A percentile compares a stretch with the other conserved stretches of the same genome.
phyloP scores from a whole-genome alignment of 352 stramenopile species.

The Phytopythium litorale region DNA sequence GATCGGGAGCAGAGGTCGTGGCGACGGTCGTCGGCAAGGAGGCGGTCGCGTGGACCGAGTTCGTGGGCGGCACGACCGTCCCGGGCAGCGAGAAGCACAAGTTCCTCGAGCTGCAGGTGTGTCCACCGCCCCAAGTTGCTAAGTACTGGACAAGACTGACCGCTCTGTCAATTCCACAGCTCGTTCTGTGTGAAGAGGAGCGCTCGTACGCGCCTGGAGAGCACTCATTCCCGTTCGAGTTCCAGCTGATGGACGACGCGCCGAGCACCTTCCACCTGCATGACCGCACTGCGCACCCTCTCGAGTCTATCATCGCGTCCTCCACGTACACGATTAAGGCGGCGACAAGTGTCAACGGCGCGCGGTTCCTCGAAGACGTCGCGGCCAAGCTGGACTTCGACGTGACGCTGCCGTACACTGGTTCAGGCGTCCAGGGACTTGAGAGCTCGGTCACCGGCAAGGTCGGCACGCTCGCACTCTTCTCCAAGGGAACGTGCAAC shows the following conservation, averaged over 20 bases:
- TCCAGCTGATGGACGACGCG: constrained; percentile 12
- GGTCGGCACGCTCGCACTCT: constrained; percentile 7
- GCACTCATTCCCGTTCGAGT: constrained; percentile 18
- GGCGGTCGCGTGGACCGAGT: constrained; percentile 28
- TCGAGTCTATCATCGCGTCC: constrained; percentile 23
- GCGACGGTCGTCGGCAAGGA: constrained; percentile 25
- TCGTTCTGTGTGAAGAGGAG: constrained; percentile 38
- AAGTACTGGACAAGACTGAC: too few species aligned
- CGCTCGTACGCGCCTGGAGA: constrained; percentile 47
- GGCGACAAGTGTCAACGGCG: neutral
- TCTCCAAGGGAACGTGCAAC: constrained; percentile 26
- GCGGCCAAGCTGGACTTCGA: constrained; percentile 2
- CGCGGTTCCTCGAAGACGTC: constrained; percentile 5
- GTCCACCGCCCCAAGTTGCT: neutral
- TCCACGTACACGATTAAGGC: constrained; percentile 23
- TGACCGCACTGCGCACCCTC: constrained; percentile 11
- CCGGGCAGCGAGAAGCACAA: constrained; percentile 8
- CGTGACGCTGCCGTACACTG: neutral
- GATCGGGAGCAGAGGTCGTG: constrained; percentile 13
- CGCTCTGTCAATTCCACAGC: constrained; percentile 13
- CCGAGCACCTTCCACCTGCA: constrained; percentile 19
- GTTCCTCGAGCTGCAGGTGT: constrained; percentile 4
- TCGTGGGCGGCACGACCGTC: constrained; percentile 3
- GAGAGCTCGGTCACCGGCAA: constrained; percentile 8
- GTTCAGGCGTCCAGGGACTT: neutral